Percentiles rank a stretch among this genome's conserved stretches.
Conservation (phyloP, 106 monocot species). For the Dendrobium catenatum region DNA sequence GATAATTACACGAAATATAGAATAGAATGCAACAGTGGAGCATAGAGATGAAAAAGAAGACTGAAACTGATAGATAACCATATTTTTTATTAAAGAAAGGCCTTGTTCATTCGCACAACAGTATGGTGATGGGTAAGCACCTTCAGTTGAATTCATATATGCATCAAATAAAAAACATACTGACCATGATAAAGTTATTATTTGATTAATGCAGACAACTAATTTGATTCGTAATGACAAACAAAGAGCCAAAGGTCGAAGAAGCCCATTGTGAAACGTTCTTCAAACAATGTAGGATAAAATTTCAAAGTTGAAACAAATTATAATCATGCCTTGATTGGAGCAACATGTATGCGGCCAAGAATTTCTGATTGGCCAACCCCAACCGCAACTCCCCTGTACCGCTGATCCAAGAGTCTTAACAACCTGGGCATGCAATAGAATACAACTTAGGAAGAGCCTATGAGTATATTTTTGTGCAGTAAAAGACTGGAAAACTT, state of each 20-base stretch:
- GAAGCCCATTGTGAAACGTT: not conserved
- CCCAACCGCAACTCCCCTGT: constrained; percentile 82
- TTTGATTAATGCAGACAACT: not conserved
- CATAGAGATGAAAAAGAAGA: not conserved
- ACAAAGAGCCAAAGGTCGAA: not conserved
- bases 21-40: not conserved
- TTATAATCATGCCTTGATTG: constrained; percentile 60
- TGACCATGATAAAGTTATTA: not conserved
- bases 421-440: constrained; percentile 45
- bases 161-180: not conserved
- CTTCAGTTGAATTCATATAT: not conserved
- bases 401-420: constrained; percentile 93
- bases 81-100: not conserved
- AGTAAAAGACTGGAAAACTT: not conserved
- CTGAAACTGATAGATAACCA: not conserved
- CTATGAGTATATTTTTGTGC: not conserved
- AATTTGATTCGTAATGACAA: not conserved
- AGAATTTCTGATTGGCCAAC: constrained; percentile 97
- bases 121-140: not conserved
- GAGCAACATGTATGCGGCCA: constrained; percentile 91
- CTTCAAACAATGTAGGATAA: not conserved
- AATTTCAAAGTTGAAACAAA: constrained; percentile 4
- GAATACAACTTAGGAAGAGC: not conserved
- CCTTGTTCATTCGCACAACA: not conserved
- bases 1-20: not conserved